Percentiles rank a stretch among this genome's conserved stretches.
These are phyloP conservation scores for Daedaleopsis nitida DNA, from an alignment of 768 basidiomycete species.

Conservation along the genomic window DNA sequence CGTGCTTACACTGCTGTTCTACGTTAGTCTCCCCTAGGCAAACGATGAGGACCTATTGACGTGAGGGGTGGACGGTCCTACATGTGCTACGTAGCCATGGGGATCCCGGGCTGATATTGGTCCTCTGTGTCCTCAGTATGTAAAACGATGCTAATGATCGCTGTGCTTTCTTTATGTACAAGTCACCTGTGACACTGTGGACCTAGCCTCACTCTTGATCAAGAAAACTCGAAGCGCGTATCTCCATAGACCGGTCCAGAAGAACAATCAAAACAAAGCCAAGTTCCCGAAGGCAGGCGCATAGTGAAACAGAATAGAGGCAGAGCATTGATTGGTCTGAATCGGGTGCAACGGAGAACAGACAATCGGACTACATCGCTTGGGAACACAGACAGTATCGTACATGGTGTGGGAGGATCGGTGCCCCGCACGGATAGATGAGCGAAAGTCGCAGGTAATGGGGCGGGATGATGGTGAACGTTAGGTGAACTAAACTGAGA, in stretches of 20 bases:
- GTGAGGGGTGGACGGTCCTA: no score
- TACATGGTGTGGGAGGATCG: not conserved
- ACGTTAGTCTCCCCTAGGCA: no score
- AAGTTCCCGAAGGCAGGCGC: not conserved
- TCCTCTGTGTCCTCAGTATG: not conserved
- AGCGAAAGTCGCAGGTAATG: not conserved
- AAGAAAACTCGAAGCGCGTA: not conserved
- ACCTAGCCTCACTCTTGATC: not conserved
- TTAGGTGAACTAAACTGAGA: not conserved
- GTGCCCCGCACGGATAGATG: not conserved
- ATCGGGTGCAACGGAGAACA: not conserved
- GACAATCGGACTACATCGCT: not conserved
- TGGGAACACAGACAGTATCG: not conserved
- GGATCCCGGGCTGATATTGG: no score
- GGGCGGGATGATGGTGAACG: not conserved
- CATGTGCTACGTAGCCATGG: not conserved
- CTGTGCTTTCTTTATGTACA: not conserved
- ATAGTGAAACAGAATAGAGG: not conserved
- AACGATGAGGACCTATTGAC: no score
- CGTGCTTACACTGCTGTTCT: no score
- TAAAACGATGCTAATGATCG: constrained; percentile 2
- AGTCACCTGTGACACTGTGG: not conserved
- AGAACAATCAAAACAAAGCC: not conserved
- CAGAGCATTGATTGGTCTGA: not conserved
- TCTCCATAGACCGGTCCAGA: not conserved